Percentiles rank a stretch among this genome's conserved stretches.
Evolutionary conservation across 805 yeast genomes (phyloP).

Genomic region (Zygosaccharomyces pseudorouxii): DNA sequence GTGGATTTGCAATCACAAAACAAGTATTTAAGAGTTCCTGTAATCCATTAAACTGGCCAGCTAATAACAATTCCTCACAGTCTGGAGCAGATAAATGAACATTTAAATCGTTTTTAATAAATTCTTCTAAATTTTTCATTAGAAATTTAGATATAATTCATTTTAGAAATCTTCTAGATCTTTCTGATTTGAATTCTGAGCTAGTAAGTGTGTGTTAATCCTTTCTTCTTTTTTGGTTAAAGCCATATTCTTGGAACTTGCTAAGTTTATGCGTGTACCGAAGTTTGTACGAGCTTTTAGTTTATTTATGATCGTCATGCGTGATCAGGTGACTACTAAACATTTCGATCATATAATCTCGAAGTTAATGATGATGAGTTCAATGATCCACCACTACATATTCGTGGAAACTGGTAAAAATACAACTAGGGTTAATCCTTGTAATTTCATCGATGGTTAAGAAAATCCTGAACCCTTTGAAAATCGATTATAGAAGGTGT

Average conservation of each 20-base stretch:
- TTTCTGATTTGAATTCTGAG: too few relatives aligned
- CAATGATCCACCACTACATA: neutral
- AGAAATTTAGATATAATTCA: neutral
- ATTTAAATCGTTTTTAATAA: slow-evolving; percentile 8
- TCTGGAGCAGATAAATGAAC: neutral
- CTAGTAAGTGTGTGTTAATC: too few relatives aligned
- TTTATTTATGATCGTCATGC: neutral
- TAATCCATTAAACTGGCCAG: slow-evolving; percentile 12
- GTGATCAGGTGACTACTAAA: too few relatives aligned
- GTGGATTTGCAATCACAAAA: slow-evolving; percentile 13
- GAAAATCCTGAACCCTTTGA: slow-evolving; percentile 32
- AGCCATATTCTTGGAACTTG: too few relatives aligned
- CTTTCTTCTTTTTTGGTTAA: too few relatives aligned
- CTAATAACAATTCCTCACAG: slow-evolving; percentile 1
- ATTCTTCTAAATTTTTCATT: slow-evolving; percentile 15
- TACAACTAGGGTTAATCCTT: neutral
- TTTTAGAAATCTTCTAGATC: neutral
- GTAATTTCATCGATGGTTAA: slow-evolving; percentile 34
- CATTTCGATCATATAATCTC: neutral
- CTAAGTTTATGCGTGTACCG: too few relatives aligned
- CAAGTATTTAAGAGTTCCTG: slow-evolving; percentile 9
- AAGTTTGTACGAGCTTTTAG: too few relatives aligned
- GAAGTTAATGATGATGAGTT: neutral
- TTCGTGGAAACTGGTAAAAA: neutral
- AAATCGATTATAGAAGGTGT: slow-evolving; percentile 45